Conservation (phyloP, 257 asterid genomes). For the Datura wrightii region DNA sequence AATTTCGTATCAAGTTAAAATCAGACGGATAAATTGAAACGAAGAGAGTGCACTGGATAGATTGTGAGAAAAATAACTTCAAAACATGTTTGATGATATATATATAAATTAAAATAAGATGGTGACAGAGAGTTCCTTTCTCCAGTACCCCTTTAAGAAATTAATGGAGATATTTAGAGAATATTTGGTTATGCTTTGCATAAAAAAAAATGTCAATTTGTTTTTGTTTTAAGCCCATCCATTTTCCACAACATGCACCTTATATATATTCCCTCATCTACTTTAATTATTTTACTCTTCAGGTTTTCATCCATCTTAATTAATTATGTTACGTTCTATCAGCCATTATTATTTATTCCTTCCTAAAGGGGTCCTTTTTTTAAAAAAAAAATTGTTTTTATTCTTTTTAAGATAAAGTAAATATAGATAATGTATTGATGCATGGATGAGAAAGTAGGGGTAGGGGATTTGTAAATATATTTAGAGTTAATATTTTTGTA, state of each 20-base stretch:
- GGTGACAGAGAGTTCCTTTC: slow-evolving; percentile 3
- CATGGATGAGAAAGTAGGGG: slow-evolving; percentile 1
- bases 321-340: background rate
- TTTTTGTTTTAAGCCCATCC: slow-evolving; percentile 42
- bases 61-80: too few relatives aligned
- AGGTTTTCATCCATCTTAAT: slow-evolving; percentile 11
- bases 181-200: slow-evolving; percentile 42
- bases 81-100: too few relatives aligned
- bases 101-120: background rate
- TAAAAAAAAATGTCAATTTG: slow-evolving; percentile 28
- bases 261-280: slow-evolving; percentile 43
- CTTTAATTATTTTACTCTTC: slow-evolving; percentile 7
- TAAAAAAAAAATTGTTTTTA: slow-evolving; percentile 12
- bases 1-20: too few relatives aligned
- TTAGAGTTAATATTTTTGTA: too few relatives aligned
- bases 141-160: background rate
- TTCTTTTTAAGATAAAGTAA: background rate
- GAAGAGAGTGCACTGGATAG: too few relatives aligned
- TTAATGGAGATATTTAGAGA: slow-evolving; percentile 33
- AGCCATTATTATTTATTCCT: background rate
- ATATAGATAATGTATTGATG: slow-evolving; percentile 16
- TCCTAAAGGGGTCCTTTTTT: background rate
- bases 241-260: slow-evolving; percentile 31
- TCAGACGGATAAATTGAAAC: too few relatives aligned
- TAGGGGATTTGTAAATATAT: too few relatives aligned